phyloP scores from a whole-genome alignment of 2,329 filamentous ascomycete genomes.

The Nemania sp. region DNA sequence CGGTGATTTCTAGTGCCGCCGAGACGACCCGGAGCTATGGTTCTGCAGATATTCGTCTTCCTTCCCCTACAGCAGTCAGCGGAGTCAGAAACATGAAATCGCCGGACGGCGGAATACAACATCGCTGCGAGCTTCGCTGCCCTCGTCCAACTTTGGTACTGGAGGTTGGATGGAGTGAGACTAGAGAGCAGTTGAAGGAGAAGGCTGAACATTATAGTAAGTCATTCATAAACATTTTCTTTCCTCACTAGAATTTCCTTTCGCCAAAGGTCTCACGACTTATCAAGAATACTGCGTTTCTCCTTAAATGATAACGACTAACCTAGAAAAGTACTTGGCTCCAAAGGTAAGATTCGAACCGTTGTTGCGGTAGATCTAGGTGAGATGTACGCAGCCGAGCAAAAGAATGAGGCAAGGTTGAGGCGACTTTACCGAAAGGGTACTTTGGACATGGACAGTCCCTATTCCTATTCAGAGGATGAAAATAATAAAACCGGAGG shows the following conservation, averaged over 20 bases:
- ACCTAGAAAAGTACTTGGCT: neutral
- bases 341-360: conserved; percentile 19
- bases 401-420: conserved; percentile 14
- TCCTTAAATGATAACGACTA: no score
- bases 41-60: no score
- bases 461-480: no score
- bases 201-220: conserved; percentile 21
- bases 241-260: no score
- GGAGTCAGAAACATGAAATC: neutral
- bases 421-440: neutral
- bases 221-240: no score
- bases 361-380: conserved; percentile 12
- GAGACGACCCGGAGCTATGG: no score
- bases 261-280: neutral
- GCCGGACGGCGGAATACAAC: neutral
- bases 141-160: conserved; percentile 16
- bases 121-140: neutral
- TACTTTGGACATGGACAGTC: no score
- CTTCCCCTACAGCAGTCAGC: no score
- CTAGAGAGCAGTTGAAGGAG: neutral
- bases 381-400: conserved; percentile 5
- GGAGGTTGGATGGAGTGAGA: conserved; percentile 12
- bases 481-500: no score
- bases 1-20: neutral
- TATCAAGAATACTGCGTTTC: no score